Percentiles rank a stretch among this genome's conserved stretches.
phyloP scores from a whole-genome alignment of 2,329 filamentous ascomycete species.

The Talaromyces sp. region DNA sequence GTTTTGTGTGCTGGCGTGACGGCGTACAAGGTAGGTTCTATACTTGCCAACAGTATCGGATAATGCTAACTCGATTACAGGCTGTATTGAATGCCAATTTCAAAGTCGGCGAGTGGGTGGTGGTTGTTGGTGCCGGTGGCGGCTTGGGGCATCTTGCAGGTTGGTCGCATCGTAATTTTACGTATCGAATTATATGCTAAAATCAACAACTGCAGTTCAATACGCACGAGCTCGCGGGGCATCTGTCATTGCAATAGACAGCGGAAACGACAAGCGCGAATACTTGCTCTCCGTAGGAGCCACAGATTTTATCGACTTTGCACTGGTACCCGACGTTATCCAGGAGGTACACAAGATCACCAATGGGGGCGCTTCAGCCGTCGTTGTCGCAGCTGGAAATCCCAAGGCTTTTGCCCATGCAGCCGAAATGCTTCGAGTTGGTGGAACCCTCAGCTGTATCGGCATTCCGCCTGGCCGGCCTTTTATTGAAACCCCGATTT shows the following conservation, averaged over 20 bases:
- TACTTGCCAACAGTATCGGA: neutral
- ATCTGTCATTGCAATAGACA: slow-evolving; percentile 39
- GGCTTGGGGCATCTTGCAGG: slow-evolving; percentile 43
- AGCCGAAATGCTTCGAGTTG: slow-evolving; percentile 40
- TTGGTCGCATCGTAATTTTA: slow-evolving; percentile 12
- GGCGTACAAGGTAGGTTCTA: slow-evolving; percentile 34
- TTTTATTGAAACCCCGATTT: slow-evolving; percentile 36
- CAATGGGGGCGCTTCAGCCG: slow-evolving; percentile 35
- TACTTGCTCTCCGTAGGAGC: slow-evolving; percentile 37
- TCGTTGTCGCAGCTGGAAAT: slow-evolving; percentile 39
- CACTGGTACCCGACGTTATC: slow-evolving; percentile 24
- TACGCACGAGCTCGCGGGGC: slow-evolving; percentile 39
- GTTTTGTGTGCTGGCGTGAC: slow-evolving; percentile 42
- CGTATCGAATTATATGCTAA: neutral
- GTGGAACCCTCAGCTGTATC: slow-evolving; percentile 40
- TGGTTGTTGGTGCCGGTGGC: slow-evolving; percentile 43
- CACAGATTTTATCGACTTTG: slow-evolving; percentile 38
- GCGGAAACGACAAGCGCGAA: slow-evolving; percentile 31
- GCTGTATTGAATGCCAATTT: slow-evolving; percentile 39
- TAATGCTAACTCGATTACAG: slow-evolving; percentile 16
- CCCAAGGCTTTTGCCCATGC: slow-evolving; percentile 37
- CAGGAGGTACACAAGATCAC: slow-evolving; percentile 33
- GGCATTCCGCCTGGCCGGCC: slow-evolving; percentile 38
- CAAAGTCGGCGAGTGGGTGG: slow-evolving; percentile 36
- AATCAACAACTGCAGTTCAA: slow-evolving; percentile 29